phyloP scores from a whole-genome alignment of 2,329 filamentous ascomycete species.

The Alternaria panax region DNA sequence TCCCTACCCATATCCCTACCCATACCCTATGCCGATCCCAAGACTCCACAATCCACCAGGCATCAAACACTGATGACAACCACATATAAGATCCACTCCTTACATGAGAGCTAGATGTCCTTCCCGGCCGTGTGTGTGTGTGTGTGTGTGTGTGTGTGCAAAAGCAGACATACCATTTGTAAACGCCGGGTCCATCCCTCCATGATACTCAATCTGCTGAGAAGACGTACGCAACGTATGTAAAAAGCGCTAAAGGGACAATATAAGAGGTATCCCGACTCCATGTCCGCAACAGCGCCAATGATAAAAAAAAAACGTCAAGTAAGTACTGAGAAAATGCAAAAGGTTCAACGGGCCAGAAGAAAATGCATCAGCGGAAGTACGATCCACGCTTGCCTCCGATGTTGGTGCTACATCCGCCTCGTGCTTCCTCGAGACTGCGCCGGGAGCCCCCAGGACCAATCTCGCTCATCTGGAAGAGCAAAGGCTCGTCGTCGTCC shows the following conservation, averaged over 20 bases:
- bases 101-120: constrained; percentile 19
- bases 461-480: constrained; percentile 78
- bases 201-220: constrained; percentile 17
- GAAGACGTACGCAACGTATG: background rate
- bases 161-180: background rate
- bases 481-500: constrained; percentile 71
- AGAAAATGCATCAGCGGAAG: constrained; percentile 10
- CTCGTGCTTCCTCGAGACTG: constrained; percentile 48
- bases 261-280: background rate
- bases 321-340: constrained; percentile 9
- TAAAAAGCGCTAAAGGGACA: background rate
- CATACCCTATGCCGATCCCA: background rate
- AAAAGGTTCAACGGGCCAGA: background rate
- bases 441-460: constrained; percentile 53
- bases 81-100: constrained; percentile 5
- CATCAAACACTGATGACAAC: background rate
- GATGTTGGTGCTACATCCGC: constrained; percentile 37
- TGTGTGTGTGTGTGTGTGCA: too few relatives aligned
- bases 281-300: background rate
- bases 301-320: background rate
- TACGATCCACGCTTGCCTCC: constrained; percentile 38
- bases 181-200: constrained; percentile 15
- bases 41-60: background rate
- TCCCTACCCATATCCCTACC: background rate
- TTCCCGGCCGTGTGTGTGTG: background rate